Base-by-base conservation (phyloP, 257 asterid species). In the Ophiorrhiza pumila region DNA sequence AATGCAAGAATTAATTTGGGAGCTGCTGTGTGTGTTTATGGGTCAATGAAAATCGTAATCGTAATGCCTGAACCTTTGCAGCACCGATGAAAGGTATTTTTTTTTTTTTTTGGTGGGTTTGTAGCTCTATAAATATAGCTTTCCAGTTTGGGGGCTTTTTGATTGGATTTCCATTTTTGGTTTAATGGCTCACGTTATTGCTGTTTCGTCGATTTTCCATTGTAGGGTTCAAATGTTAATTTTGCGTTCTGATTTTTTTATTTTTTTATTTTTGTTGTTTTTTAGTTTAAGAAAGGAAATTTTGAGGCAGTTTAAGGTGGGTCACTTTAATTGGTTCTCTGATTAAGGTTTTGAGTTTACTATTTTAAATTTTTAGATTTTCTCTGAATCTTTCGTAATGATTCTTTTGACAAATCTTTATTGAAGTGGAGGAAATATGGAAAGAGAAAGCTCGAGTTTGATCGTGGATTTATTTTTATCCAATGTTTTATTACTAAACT, bases 21-120 rank as follows among this genome's bases (percentile, higher is more conserved):
- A 35, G 47, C 13, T 7, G 7, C 22, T 34, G 46, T 46, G 17
- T 46, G 52, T 46, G 52, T 52, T 23, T 73, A 2, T 43, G 58
- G 23, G 22, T 49, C 37, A 25, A 69, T 41, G 50, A 23, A 65
- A 50, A 46, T 17, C 45, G 63, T 46, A 10, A 49, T n/a, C n/a
- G n/a, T n/a, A n/a, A 13, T 23, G 63, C 56, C 56, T 25, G 50
- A 68, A 57, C 39, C 64, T 47, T 39, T 69, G 64, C 20, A 49
- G 27, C 71, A 2, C 52, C 20, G 34, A 57, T 64, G 34, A 39
- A 46, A 71, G 81, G 77, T 77, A 58, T 53, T 0, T 49, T 8
- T 29, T n/a, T 25, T 17, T n/a, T 15, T 56, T 45, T 32, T 7
- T 53, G n/a, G n/a, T n/a, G n/a, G n/a, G n/a, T n/a, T n/a, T n/a